Evolutionary conservation across 2,329 filamentous ascomycete species (phyloP), one percentile per base, ranked within the genome.

Genomic region (Sarocladium strictum): DNA sequence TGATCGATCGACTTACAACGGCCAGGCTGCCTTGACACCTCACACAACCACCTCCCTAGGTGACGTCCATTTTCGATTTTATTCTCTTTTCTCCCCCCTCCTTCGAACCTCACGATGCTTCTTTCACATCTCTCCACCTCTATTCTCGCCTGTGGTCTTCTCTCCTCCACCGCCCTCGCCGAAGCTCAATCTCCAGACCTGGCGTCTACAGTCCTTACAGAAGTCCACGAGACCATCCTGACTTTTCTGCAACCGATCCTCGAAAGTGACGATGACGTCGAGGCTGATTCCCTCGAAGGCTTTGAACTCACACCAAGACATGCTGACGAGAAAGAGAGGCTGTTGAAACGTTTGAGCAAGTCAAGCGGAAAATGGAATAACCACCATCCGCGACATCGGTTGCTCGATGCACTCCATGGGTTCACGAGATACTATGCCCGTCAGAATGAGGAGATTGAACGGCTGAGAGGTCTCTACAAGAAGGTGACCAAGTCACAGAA

Each of bases 371-470:
- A 45, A 4, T 71, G 69, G 67, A 66, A 66, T 26, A 54, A 59
- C 2, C 66, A 66, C 12, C 73, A 75, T 32, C 67, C 70, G 1
- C 65, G 72, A 2, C 62, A 72, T 54, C 68, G 73, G 0, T 62
- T 76, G 0, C 62, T 76, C 0, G 70, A 75, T 37, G 70, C 73
- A 0, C 58, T 76, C 0, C 64, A 69, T 35, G 72, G 68, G 1
- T 75, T 70, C 49, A 56, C 58, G 2, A 66, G 58, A 4, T 74
- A 75, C 24, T 61, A 65, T 19, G 61, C 66, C 11, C 59, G 64
- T 0, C 68, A 73, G 24, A 64, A 63, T n/a, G 62, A 60, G 1
- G 73, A 75, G 26, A 54, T 76, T 3, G 60, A 67, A 15, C 63
- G 70, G 0, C 61, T 71, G 14, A 64, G 65, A 14, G 62, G 62